Evolutionary conservation across 176 grass and related monocot genomes (phyloP).

Genomic region (Puya raimondii): DNA sequence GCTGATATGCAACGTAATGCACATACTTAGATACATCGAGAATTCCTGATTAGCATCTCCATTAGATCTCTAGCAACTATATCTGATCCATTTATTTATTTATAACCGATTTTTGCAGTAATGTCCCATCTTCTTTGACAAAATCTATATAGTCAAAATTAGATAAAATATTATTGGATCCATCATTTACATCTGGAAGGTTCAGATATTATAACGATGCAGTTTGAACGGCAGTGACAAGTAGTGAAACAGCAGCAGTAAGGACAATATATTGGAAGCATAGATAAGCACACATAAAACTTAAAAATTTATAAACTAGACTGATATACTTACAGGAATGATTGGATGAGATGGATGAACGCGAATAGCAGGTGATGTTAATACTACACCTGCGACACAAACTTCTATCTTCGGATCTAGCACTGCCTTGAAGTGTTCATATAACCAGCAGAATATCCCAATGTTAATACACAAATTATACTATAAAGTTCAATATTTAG

Average conservation of each 20-base stretch:
- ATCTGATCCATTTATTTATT: too few species aligned
- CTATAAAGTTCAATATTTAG: neutral
- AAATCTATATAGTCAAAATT: too few species aligned
- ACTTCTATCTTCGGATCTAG: constrained; percentile 17
- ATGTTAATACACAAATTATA: neutral
- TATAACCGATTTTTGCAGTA: too few species aligned
- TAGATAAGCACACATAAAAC: neutral
- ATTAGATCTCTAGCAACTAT: neutral
- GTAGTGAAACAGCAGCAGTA: neutral
- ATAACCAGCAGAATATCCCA: neutral
- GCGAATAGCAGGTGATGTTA: constrained; percentile 18
- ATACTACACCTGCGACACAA: constrained; percentile 12
- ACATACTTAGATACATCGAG: neutral
- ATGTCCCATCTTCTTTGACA: too few species aligned
- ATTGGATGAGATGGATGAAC: constrained; percentile 23
- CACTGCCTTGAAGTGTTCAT: constrained; percentile 9
- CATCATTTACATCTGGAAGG: neutral
- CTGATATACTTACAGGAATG: constrained; percentile 7
- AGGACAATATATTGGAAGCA: neutral
- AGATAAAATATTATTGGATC: neutral
- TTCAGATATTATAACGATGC: neutral
- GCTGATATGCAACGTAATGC: too few species aligned
- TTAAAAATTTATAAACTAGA: neutral
- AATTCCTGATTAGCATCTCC: neutral
- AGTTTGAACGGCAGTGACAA: neutral